Evolutionary conservation across 1,284 basidiomycete genomes (phyloP).

Genomic region (Neonothopanus nambi): DNA sequence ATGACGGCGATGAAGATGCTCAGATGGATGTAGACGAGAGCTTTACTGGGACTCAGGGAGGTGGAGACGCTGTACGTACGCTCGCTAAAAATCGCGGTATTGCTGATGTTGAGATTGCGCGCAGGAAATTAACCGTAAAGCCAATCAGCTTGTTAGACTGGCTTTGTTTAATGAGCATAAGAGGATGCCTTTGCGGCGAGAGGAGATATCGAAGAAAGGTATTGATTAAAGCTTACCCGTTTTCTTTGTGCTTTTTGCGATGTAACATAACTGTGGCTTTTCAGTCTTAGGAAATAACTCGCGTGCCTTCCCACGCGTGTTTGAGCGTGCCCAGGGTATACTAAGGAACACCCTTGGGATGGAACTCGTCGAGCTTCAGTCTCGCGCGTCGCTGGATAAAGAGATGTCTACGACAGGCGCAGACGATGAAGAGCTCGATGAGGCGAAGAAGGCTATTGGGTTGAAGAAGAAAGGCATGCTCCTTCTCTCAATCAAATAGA

Average conservation of each 20-base stretch:
- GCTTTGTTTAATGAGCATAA: slow-evolving; percentile 73
- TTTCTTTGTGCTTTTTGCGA: not conserved
- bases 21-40: not conserved
- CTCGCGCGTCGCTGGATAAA: slow-evolving; percentile 56
- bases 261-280: too few species aligned
- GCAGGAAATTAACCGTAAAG: slow-evolving; percentile 60
- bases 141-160: slow-evolving; percentile 66
- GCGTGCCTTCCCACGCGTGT: slow-evolving; percentile 57
- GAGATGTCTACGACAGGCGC: slow-evolving; percentile 28
- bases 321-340: slow-evolving; percentile 57
- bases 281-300: slow-evolving; percentile 61
- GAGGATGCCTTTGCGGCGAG: slow-evolving; percentile 59
- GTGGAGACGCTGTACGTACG: slow-evolving; percentile 25
- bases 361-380: slow-evolving; percentile 74
- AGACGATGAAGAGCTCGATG: slow-evolving; percentile 38
- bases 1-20: slow-evolving; percentile 12
- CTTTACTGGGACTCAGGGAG: slow-evolving; percentile 1
- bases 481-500: not conserved
- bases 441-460: slow-evolving; percentile 39
- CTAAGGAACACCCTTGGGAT: slow-evolving; percentile 67
- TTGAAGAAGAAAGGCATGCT: slow-evolving; percentile 38
- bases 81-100: not conserved
- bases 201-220: slow-evolving; percentile 82
- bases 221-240: not conserved
- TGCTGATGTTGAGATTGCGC: not conserved